Conservation (phyloP, 257 asterid genomes). For the Paulownia fortunei region DNA sequence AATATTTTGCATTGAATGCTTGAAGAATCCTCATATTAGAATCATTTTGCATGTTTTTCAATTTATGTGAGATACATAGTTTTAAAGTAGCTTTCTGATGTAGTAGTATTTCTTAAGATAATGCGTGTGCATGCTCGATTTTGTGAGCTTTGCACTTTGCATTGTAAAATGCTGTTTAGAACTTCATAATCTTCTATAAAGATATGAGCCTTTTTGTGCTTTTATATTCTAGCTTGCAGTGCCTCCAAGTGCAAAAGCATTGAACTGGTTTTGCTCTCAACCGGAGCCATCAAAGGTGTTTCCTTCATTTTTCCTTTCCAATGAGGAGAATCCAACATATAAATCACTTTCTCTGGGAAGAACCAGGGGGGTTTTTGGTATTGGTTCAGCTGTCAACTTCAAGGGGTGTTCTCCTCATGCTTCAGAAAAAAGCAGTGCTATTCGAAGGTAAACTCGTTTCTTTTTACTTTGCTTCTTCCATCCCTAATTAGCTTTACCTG, state of each 20-base stretch:
- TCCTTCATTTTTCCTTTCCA: constrained; percentile 80
- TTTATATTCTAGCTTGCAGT: constrained; percentile 75
- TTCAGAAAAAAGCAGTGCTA: constrained; percentile 38
- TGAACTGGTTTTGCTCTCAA: constrained; percentile 88
- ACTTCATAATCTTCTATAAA: constrained; percentile 15
- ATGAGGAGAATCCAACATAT: constrained; percentile 66
- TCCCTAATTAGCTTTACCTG: constrained; percentile 13
- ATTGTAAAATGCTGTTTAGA: constrained; percentile 10
- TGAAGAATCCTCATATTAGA: not conserved
- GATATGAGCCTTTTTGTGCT: constrained; percentile 9
- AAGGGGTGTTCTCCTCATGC: constrained; percentile 53
- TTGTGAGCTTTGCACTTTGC: not conserved
- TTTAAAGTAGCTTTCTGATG: constrained; percentile 1
- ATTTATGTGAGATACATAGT: not conserved
- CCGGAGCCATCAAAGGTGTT: constrained; percentile 70
- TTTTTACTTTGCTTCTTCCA: not conserved
- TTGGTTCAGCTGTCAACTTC: constrained; percentile 81
- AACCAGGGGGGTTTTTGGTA: constrained; percentile 87
- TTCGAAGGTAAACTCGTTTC: constrained; percentile 53
- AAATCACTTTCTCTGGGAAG: constrained; percentile 72
- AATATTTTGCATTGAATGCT: constrained; percentile 17
- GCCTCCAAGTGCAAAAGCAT: constrained; percentile 93
- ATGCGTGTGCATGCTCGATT: not conserved
- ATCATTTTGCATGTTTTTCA: constrained; percentile 10
- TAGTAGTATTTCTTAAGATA: not conserved